Evolutionary conservation across 345 rosid species (phyloP), one percentile per base, ranked within the genome.

Genomic region (Anacardium occidentale): DNA sequence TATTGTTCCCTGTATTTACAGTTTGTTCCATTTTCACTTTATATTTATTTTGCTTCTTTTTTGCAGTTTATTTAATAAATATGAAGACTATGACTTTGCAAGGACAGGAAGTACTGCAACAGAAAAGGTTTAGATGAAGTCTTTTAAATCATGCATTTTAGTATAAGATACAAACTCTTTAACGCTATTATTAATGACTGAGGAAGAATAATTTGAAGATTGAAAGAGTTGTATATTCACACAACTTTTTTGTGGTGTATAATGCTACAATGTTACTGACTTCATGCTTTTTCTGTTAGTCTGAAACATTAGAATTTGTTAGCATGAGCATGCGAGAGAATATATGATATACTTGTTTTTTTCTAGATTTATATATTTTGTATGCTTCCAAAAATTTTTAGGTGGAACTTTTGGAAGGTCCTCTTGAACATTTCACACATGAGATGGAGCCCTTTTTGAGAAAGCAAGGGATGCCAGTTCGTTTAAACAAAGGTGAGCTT

Each of bases 381-480:
- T 64, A 58, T 51, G 60, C 47, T 57, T 76, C 40, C 42, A 21
- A 50, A 26, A n/a, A 59, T 56, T 66, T 74, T 71, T 75, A 93
- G 99, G 88, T 96, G 78, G 99, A 88, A 77, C 88, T 93, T 25
- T 73, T 75, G 67, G 96, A 90, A 77, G 99, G 99, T 59, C 95
- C 94, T 79, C 73, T 93, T 67, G 89, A 88, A 52, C 98, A 93
- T 75, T 93, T 96, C 80, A 85, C 97, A 3, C 98, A 90, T 87
- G 99, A 96, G 74, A 93, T 96, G 99, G 99, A 96, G 85, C 99
- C 99, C 7, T 82, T 88, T 66, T 72, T 93, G 67, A 91, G 99
- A 69, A 93, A 91, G 78, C 99, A 91, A 81, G 96, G 94, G 37
- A 73, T 96, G 93, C 99, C 98, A 71, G 99, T 96, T 74, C 86